Evolutionary conservation across 768 basidiomycete genomes (phyloP).

Genomic region (Lactarius sanguifluus): DNA sequence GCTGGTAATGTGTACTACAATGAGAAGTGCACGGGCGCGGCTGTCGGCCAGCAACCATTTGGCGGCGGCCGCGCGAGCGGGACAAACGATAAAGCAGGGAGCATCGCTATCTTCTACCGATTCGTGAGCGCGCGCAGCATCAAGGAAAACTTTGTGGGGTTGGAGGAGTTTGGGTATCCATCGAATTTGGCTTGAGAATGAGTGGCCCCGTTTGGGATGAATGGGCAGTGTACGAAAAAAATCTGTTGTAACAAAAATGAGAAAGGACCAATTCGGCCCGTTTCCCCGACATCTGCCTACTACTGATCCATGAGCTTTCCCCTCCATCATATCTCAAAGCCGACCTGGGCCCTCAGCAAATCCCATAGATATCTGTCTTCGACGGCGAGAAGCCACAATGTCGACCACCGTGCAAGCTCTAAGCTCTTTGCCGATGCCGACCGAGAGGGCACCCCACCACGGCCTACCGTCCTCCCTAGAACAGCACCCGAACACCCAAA

Average conservation of each 20-base stretch:
- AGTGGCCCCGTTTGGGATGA: neutral
- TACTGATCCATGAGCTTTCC: neutral
- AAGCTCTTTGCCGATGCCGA: conserved; percentile 70
- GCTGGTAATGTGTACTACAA: conserved; percentile 99
- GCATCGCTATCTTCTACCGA: conserved; percentile 71
- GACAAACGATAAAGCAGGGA: conserved; percentile 98
- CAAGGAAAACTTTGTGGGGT: conserved; percentile 92
- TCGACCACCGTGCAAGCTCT: conserved; percentile 45
- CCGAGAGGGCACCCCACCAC: conserved; percentile 28
- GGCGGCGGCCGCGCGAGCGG: conserved; percentile 91
- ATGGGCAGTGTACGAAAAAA: neutral
- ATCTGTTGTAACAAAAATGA: neutral
- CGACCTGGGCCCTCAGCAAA: neutral
- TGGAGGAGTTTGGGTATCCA: conserved; percentile 82
- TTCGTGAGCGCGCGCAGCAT: conserved; percentile 89
- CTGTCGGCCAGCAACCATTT: conserved; percentile 97
- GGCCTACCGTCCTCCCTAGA: conserved; percentile 33
- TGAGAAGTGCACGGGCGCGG: conserved; percentile 97
- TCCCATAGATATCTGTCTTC: conserved; percentile 8
- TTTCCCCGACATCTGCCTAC: neutral
- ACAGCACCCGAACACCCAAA: conserved; percentile 52
- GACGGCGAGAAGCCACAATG: neutral
- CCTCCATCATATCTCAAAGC: neutral
- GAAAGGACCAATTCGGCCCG: neutral
- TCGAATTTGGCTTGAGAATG: conserved; percentile 69